These are phyloP conservation scores for Edaphochlamys debaryana DNA, from an alignment of 139 green algal species.

Conservation along the genomic window DNA sequence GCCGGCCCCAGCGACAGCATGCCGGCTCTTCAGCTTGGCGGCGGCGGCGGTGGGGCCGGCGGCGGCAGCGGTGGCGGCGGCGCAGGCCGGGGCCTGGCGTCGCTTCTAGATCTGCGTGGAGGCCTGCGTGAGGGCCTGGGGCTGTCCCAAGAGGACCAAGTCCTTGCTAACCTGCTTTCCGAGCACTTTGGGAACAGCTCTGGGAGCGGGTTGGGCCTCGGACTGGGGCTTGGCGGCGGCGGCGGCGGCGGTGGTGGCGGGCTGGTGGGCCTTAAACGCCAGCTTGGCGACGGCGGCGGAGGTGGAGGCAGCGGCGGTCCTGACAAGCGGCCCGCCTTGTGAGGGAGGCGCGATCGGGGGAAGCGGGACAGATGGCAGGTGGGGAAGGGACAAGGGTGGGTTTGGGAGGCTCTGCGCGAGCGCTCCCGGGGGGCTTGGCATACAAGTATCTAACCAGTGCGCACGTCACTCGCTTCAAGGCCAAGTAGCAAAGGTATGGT, in stretches of 20 bases:
- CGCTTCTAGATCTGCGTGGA: background rate
- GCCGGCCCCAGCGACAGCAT: background rate
- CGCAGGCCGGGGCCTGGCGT: background rate
- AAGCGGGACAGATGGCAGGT: too few species aligned
- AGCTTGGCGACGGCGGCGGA: background rate
- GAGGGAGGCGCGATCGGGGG: too few species aligned
- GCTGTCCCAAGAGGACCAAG: background rate
- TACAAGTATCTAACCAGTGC: too few species aligned
- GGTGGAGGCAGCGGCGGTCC: too few species aligned
- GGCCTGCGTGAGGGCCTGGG: background rate
- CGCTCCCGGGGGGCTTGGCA: too few species aligned
- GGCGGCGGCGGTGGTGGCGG: too few species aligned
- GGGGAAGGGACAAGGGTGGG: too few species aligned
- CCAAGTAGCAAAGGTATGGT: too few species aligned
- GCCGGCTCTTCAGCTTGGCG: background rate
- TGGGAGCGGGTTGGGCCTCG: background rate
- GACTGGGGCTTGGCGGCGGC: background rate
- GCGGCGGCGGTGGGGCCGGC: too few species aligned
- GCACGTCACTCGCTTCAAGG: too few species aligned
- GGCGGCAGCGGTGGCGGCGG: background rate
- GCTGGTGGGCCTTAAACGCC: background rate
- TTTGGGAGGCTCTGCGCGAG: too few species aligned
- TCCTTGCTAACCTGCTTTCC: background rate
- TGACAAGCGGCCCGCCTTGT: background rate
- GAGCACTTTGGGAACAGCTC: constrained; percentile 4